A percentile compares a stretch with the other conserved stretches of the same genome.
These are phyloP conservation scores for Hypoxylon perforatum DNA, from an alignment of 495 filamentous ascomycete genomes.

Conservation along the genomic window DNA sequence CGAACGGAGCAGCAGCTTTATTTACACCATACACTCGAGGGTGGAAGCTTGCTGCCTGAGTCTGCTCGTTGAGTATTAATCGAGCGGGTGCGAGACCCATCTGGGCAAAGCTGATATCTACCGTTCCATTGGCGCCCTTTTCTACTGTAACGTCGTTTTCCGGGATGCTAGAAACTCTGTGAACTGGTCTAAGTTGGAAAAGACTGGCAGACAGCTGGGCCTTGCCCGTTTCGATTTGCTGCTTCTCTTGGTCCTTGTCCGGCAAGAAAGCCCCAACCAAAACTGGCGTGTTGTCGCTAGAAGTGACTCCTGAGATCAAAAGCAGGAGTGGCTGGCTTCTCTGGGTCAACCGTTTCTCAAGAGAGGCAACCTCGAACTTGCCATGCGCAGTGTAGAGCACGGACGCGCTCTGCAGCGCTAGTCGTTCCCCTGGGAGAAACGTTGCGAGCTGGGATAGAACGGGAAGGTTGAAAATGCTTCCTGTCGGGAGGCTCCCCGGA, in stretches of 20 bases:
- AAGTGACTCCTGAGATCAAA: background rate
- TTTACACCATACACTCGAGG: background rate
- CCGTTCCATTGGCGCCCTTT: background rate
- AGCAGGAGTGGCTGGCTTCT: background rate
- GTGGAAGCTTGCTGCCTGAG: background rate
- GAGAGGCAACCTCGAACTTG: background rate
- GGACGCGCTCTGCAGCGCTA: background rate
- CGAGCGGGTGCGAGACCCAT: background rate
- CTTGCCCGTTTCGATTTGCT: background rate
- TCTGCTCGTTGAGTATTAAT: background rate
- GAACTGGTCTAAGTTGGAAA: background rate
- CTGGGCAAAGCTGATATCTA: background rate
- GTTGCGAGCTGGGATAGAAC: background rate
- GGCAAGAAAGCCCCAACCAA: background rate
- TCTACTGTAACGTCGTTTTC: background rate
- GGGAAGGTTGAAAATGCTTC: background rate
- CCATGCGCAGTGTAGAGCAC: background rate
- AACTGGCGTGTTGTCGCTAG: background rate
- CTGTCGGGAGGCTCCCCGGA: background rate
- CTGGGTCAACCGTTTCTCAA: background rate
- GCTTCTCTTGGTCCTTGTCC: background rate
- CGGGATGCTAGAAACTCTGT: background rate
- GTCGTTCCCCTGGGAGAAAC: background rate
- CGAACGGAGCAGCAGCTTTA: background rate
- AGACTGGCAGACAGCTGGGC: background rate